Conservation (phyloP, 495 filamentous ascomycete species). For the Stereocaulon alpinum region DNA sequence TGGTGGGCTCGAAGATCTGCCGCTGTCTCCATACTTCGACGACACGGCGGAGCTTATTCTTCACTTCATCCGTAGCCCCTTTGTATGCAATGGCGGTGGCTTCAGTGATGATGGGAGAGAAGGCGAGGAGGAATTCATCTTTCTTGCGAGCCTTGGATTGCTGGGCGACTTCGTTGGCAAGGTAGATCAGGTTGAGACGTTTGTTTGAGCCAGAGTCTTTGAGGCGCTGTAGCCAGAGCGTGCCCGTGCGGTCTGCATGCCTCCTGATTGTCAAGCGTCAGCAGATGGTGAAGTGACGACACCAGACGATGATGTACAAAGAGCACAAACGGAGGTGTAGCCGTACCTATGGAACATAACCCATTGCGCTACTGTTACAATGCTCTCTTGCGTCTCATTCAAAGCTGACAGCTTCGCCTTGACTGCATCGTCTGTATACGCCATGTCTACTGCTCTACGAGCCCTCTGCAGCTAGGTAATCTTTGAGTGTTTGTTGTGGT, state of each 20-base stretch:
- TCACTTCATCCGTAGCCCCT: slow-evolving; percentile 70
- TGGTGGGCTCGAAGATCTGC: slow-evolving; percentile 68
- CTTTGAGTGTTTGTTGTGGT: slow-evolving; percentile 10
- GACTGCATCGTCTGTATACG: slow-evolving; percentile 89
- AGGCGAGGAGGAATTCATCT: slow-evolving; percentile 83
- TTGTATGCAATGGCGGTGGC: slow-evolving; percentile 77
- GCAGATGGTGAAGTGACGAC: background rate
- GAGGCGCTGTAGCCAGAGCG: slow-evolving; percentile 80
- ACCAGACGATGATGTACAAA: slow-evolving; percentile 4
- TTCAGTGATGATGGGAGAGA: slow-evolving; percentile 82
- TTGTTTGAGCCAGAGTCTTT: slow-evolving; percentile 76
- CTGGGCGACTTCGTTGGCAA: slow-evolving; percentile 94
- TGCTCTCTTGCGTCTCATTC: slow-evolving; percentile 93
- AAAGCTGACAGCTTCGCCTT: slow-evolving; percentile 87
- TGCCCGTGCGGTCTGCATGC: slow-evolving; percentile 77
- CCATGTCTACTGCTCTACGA: slow-evolving; percentile 45
- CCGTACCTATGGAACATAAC: slow-evolving; percentile 94
- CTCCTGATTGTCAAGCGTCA: slow-evolving; percentile 43
- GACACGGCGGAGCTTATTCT: slow-evolving; percentile 76
- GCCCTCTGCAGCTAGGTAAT: slow-evolving; percentile 5
- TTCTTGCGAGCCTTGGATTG: slow-evolving; percentile 86
- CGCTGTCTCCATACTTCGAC: slow-evolving; percentile 90
- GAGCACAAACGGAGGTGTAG: slow-evolving; percentile 2
- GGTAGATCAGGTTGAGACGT: slow-evolving; percentile 82
- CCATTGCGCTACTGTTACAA: slow-evolving; percentile 94